Percentiles rank a stretch among this genome's conserved stretches.
Evolutionary conservation across 1,284 basidiomycete species (phyloP).

Genomic region (Malassezia japonica): DNA sequence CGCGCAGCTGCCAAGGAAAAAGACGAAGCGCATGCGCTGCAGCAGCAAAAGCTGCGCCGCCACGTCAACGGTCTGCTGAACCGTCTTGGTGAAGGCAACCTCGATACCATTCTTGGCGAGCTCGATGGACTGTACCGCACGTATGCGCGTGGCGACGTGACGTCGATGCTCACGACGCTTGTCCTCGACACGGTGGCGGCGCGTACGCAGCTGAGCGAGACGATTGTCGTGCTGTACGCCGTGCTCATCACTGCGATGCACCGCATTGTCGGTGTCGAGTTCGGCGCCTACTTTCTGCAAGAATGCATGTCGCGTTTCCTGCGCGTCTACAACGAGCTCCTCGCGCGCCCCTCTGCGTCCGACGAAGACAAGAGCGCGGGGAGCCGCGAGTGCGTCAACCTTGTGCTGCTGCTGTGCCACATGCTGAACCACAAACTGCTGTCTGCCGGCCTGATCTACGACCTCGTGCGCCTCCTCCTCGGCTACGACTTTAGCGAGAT

Average conservation of each 20-base stretch:
- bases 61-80: conserved; percentile 82
- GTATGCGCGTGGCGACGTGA: conserved; percentile 73
- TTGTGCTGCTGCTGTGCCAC: conserved; percentile 77
- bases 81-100: conserved; percentile 77
- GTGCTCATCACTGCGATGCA: conserved; percentile 76
- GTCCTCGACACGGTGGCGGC: conserved; percentile 74
- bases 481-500: conserved; percentile 33
- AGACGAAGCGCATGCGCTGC: conserved; percentile 50
- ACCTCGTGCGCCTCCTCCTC: conserved; percentile 72
- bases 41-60: conserved; percentile 60
- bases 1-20: conserved; percentile 44
- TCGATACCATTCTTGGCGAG: conserved; percentile 66
- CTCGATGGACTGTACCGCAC: conserved; percentile 70
- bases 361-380: conserved; percentile 11
- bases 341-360: neutral
- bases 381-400: conserved; percentile 73
- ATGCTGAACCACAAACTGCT: conserved; percentile 93
- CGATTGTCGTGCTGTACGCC: conserved; percentile 81
- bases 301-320: conserved; percentile 24
- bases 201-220: conserved; percentile 70
- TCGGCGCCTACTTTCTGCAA: conserved; percentile 56
- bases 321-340: conserved; percentile 13
- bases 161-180: conserved; percentile 65
- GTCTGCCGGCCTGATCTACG: conserved; percentile 76
- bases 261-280: conserved; percentile 77